These are phyloP conservation scores for Platanus orientalis DNA, from an alignment of 164 flowering plant genomes.

Conservation along the genomic window DNA sequence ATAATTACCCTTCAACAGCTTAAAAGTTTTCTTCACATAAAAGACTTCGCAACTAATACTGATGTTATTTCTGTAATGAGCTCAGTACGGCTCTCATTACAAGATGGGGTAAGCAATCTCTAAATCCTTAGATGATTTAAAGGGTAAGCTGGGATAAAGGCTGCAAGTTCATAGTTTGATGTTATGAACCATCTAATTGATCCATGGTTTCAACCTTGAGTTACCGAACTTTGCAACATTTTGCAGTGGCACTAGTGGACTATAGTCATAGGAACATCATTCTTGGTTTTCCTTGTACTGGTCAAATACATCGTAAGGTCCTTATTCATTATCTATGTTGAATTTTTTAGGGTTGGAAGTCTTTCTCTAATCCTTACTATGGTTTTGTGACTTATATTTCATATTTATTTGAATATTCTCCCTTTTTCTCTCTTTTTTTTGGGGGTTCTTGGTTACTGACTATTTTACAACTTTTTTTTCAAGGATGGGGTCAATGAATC, in stretches of 20 bases:
- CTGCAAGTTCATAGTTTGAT: background rate
- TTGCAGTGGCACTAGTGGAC: constrained; percentile 67
- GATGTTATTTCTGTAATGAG: constrained; percentile 63
- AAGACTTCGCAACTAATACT: constrained; percentile 63
- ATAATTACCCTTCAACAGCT: constrained; percentile 83
- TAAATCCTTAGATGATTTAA: background rate
- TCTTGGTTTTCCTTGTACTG: constrained; percentile 66
- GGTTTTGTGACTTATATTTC: no score
- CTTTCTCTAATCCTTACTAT: background rate
- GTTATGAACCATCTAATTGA: background rate
- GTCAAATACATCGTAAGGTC: constrained; percentile 60
- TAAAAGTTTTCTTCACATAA: constrained; percentile 66
- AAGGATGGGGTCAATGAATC: no score
- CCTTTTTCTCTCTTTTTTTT: no score
- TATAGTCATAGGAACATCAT: constrained; percentile 56
- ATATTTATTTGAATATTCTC: no score
- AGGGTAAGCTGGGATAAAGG: no score
- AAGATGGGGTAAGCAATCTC: constrained; percentile 36
- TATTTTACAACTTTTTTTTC: no score
- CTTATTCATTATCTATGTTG: no score
- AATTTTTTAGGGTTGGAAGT: background rate
- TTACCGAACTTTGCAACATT: no score
- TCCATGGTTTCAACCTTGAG: background rate
- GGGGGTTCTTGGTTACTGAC: no score
- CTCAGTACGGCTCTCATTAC: constrained; percentile 47